Evolutionary conservation across 441 rosid genomes (phyloP).

Genomic region (Viola pubescens): DNA sequence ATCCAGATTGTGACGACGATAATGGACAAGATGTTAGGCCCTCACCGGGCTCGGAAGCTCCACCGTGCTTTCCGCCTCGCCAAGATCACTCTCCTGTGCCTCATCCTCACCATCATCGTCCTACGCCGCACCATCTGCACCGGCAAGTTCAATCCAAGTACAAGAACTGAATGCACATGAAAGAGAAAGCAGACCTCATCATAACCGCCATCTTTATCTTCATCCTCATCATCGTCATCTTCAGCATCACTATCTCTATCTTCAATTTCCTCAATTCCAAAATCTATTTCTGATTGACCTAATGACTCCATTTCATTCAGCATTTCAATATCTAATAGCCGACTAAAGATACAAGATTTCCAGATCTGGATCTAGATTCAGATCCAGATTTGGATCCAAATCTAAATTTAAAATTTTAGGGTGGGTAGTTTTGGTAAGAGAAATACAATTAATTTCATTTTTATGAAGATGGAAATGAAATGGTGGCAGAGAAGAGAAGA

Average conservation of each 20-base stretch:
- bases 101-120: constrained; percentile 70
- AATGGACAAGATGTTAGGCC: constrained; percentile 31
- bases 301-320: constrained; percentile 59
- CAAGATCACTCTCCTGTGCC: constrained; percentile 64
- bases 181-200: constrained; percentile 32
- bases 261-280: constrained; percentile 61
- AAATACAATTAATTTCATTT: no score
- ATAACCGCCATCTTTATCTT: constrained; percentile 19
- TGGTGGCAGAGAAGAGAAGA: no score
- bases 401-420: no score
- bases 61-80: constrained; percentile 61
- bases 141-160: constrained; percentile 26
- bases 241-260: constrained; percentile 58
- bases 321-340: constrained; percentile 66
- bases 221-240: constrained; percentile 42
- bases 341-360: no score
- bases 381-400: no score
- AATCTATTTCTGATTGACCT: constrained; percentile 57
- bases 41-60: constrained; percentile 35
- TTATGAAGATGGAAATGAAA: no score
- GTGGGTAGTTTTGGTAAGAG: no score
- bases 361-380: no score
- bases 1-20: constrained; percentile 16
- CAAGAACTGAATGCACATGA: constrained; percentile 6
- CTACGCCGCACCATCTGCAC: constrained; percentile 88